These are phyloP conservation scores for Rhytidhysteron rufulum DNA, from an alignment of 2,329 filamentous ascomycete genomes.

Conservation along the genomic window DNA sequence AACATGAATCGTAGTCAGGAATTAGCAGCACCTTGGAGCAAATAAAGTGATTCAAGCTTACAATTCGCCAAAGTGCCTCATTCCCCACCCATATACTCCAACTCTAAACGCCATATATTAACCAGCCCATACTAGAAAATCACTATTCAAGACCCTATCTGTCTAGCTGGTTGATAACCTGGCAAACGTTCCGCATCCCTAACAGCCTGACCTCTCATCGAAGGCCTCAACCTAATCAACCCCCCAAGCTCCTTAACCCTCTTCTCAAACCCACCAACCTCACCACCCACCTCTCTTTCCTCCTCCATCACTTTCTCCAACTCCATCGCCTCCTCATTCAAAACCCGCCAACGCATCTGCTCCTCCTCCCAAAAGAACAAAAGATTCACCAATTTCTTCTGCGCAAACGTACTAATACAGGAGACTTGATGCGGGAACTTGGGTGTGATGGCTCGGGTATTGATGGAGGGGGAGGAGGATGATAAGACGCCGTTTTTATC, in stretches of 20 bases:
- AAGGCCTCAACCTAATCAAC: slow-evolving; percentile 6
- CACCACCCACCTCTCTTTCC: slow-evolving; percentile 1
- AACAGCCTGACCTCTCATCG: slow-evolving; percentile 2
- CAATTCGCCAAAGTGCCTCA: no score
- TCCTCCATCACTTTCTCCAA: slow-evolving; percentile 6
- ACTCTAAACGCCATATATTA: no score
- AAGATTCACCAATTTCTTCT: slow-evolving; percentile 15
- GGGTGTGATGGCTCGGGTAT: slow-evolving; percentile 11
- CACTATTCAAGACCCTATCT: no score
- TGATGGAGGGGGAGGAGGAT: slow-evolving; percentile 8
- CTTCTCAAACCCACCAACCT: not conserved
- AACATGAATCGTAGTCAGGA: no score
- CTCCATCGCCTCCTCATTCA: slow-evolving; percentile 16
- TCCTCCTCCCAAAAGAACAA: slow-evolving; percentile 26
- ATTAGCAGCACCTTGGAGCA: no score
- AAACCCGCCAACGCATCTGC: slow-evolving; percentile 15
- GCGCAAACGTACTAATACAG: slow-evolving; percentile 13
- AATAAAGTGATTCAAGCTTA: no score
- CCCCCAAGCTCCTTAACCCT: slow-evolving; percentile 6
- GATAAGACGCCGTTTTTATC: slow-evolving; percentile 4
- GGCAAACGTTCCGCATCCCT: slow-evolving; percentile 2
- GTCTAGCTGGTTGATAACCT: not conserved
- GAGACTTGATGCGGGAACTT: slow-evolving; percentile 18
- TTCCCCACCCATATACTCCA: no score
- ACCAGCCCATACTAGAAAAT: no score